Evolutionary conservation across 75 land plant species (phyloP).

Genomic region (Cupressus sempervirens): DNA sequence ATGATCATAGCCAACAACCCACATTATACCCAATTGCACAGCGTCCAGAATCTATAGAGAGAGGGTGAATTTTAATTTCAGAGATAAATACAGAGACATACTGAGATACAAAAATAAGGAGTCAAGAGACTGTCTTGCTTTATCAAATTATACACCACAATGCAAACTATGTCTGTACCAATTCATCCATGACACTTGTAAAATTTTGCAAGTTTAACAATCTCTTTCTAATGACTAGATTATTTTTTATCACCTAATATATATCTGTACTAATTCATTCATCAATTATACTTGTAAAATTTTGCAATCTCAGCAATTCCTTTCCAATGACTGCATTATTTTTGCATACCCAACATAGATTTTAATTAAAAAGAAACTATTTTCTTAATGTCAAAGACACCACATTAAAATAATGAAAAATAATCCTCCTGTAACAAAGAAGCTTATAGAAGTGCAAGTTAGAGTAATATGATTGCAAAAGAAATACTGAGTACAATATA

Average conservation of each 20-base stretch:
- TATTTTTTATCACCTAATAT: too few species aligned
- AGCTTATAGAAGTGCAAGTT: too few species aligned
- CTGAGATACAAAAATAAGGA: neutral
- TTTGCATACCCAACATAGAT: too few species aligned
- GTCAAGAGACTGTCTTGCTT: neutral
- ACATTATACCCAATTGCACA: neutral
- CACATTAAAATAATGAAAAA: too few species aligned
- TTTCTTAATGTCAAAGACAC: too few species aligned
- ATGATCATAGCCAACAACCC: constrained; percentile 11
- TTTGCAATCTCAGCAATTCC: neutral
- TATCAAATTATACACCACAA: neutral
- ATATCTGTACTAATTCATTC: too few species aligned
- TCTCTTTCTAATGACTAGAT: too few species aligned
- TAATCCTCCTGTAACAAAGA: too few species aligned
- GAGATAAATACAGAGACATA: neutral
- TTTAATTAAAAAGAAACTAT: too few species aligned
- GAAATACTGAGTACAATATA: too few species aligned
- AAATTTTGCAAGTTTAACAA: neutral
- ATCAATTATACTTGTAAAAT: too few species aligned
- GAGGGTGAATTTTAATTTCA: neutral
- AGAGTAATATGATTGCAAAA: too few species aligned
- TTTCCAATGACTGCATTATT: neutral
- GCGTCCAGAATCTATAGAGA: neutral
- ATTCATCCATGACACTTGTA: neutral
- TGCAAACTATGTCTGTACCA: neutral